Percentiles rank a stretch among this genome's conserved stretches.
These are phyloP conservation scores for Colletotrichum liriopes DNA, from an alignment of 2,329 filamentous ascomycete species.

Conservation along the genomic window DNA sequence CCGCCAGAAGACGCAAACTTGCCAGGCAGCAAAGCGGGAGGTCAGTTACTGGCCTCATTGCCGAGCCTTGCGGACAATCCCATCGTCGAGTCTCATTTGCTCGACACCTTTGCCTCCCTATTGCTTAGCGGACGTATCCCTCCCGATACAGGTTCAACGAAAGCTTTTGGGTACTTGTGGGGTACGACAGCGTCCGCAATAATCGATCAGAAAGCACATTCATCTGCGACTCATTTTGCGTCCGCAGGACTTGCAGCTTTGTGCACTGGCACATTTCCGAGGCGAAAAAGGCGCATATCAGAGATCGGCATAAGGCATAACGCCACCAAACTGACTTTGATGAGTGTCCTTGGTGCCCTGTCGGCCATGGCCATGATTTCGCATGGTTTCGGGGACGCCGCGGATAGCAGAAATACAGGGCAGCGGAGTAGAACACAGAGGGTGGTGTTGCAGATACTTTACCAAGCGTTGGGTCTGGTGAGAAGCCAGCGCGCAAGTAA, in stretches of 20 bases:
- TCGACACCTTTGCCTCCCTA: conserved; percentile 17
- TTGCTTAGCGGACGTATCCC: conserved; percentile 14
- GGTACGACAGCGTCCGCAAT: conserved; percentile 23
- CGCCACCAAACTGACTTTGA: conserved; percentile 43
- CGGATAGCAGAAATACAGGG: not conserved
- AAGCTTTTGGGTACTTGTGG: conserved; percentile 30
- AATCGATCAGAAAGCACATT: conserved; percentile 13
- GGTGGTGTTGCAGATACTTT: conserved; percentile 24
- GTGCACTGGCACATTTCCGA: conserved; percentile 6
- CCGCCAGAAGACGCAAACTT: conserved; percentile 45
- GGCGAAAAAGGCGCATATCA: not conserved
- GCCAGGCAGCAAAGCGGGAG: not conserved
- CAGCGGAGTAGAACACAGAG: conserved; percentile 4
- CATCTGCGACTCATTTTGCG: conserved; percentile 24
- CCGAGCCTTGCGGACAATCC: conserved; percentile 46
- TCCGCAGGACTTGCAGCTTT: conserved; percentile 24
- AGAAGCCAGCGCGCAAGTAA: not conserved
- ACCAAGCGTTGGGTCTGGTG: conserved; percentile 29
- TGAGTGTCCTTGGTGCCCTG: conserved; percentile 51
- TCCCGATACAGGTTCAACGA: conserved; percentile 4
- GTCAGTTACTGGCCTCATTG: conserved; percentile 51
- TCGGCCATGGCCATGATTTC: conserved; percentile 47
- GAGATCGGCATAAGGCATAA: not conserved
- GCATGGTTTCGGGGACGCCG: conserved; percentile 18
- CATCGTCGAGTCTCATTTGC: not conserved